Conservation (phyloP, 176 grass and related monocot genomes). For the Oryza meyeriana region DNA sequence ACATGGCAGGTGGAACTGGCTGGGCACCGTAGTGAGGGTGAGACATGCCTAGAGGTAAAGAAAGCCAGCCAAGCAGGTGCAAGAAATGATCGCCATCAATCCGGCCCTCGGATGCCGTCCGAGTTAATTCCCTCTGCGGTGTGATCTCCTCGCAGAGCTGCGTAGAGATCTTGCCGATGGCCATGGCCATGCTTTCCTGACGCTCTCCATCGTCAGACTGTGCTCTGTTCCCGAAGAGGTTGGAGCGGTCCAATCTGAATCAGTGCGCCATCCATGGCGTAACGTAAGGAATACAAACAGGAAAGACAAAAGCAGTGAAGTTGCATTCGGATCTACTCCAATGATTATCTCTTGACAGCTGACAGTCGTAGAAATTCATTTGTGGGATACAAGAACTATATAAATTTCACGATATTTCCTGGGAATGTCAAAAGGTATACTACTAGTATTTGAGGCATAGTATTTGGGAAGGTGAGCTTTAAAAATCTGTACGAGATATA, state of each 20-base stretch:
- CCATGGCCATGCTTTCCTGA: neutral
- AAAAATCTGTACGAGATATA: neutral
- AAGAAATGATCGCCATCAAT: neutral
- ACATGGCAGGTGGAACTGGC: neutral
- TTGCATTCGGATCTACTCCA: too few species aligned
- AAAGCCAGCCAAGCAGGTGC: neutral
- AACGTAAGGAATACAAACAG: neutral
- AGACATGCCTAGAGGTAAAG: constrained; percentile 6
- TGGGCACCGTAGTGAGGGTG: neutral
- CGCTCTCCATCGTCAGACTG: neutral
- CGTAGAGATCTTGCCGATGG: constrained; percentile 9
- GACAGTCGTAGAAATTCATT: too few species aligned
- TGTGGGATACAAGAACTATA: too few species aligned
- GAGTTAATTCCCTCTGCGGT: constrained; percentile 7
- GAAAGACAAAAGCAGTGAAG: too few species aligned
- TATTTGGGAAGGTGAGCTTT: too few species aligned
- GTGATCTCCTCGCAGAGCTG: neutral
- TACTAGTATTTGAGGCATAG: too few species aligned
- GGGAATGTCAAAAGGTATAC: neutral
- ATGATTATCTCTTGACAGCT: too few species aligned
- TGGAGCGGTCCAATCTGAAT: constrained; percentile 8
- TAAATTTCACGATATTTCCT: neutral
- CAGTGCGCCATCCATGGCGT: neutral
- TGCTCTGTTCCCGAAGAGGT: neutral
- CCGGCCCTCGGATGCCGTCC: neutral